Evolutionary conservation across 768 basidiomycete species (phyloP).

Genomic region (Suillus subaureus): DNA sequence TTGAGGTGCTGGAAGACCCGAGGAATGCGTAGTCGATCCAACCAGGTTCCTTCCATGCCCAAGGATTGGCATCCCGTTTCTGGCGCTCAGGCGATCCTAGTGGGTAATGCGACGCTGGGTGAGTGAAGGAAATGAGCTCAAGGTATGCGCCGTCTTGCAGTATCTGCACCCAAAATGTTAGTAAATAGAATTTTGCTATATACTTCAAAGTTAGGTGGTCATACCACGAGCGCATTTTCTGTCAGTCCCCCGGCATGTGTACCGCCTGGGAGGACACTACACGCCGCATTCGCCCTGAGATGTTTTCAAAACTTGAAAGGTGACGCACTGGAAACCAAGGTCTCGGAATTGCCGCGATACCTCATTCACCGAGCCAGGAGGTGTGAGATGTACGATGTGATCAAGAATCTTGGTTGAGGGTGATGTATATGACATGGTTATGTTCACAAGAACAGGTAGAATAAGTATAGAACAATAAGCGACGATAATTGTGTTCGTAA

Average conservation of each 20-base stretch:
- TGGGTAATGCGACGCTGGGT: constrained; percentile 56
- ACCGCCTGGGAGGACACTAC: constrained; percentile 68
- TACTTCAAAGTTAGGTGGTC: constrained; percentile 15
- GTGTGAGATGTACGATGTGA: constrained; percentile 73
- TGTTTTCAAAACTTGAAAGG: not conserved
- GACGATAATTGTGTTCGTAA: not conserved
- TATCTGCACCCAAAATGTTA: constrained; percentile 36
- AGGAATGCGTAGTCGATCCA: constrained; percentile 73
- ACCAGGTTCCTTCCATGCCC: constrained; percentile 56
- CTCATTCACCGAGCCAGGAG: constrained; percentile 56
- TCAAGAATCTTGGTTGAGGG: constrained; percentile 53
- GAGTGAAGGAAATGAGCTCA: constrained; percentile 69
- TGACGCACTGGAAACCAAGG: constrained; percentile 67
- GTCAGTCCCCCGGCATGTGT: constrained; percentile 65
- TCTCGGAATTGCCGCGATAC: constrained; percentile 53
- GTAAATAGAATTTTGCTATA: not conserved
- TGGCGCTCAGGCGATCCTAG: constrained; percentile 46
- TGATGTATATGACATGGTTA: constrained; percentile 25
- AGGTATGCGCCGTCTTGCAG: constrained; percentile 63
- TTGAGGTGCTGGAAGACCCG: constrained; percentile 47
- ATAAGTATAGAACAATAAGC: not conserved
- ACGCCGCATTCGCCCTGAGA: not conserved
- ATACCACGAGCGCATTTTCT: constrained; percentile 64
- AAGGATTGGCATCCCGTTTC: constrained; percentile 48
- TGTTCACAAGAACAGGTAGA: not conserved